Evolutionary conservation across 768 basidiomycete species (phyloP).

Genomic region (Agaricus sinodeliciosus): DNA sequence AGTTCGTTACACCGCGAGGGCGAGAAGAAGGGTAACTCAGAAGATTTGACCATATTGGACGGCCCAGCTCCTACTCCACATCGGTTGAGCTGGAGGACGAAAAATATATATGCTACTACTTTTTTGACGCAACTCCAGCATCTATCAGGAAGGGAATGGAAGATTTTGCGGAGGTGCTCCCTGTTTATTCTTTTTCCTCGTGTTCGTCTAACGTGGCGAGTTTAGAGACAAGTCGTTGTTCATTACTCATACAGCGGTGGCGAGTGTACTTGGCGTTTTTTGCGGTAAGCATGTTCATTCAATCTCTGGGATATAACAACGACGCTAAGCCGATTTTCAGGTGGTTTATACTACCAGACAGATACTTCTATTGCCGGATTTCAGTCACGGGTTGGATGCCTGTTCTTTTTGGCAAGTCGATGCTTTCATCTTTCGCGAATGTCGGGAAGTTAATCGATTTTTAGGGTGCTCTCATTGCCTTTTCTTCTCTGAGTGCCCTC

Average conservation of each 20-base stretch:
- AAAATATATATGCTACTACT: constrained; percentile 54
- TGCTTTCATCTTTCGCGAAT: not conserved
- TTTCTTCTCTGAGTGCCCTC: constrained; percentile 84
- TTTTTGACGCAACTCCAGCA: constrained; percentile 88
- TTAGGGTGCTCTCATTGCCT: constrained; percentile 85
- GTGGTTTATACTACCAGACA: constrained; percentile 83
- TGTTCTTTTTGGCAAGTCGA: constrained; percentile 79
- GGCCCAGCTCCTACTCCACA: not conserved
- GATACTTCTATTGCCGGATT: constrained; percentile 83
- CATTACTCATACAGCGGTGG: constrained; percentile 66
- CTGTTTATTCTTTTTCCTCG: constrained; percentile 9
- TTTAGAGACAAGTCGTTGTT: constrained; percentile 76
- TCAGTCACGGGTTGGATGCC: constrained; percentile 86
- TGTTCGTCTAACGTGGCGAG: not conserved
- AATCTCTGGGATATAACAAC: not conserved
- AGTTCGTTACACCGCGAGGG: not conserved
- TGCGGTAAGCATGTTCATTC: constrained; percentile 46
- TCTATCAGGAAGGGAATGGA: constrained; percentile 81
- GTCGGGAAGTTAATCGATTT: constrained; percentile 6
- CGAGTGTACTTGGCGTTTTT: constrained; percentile 77
- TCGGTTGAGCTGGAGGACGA: constrained; percentile 6
- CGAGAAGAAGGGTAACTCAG: not conserved
- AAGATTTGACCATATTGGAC: constrained; percentile 10
- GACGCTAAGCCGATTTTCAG: constrained; percentile 24
- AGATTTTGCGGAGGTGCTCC: constrained; percentile 56